phyloP scores from a whole-genome alignment of 2,329 filamentous ascomycete genomes.

The Penicillium sp. region DNA sequence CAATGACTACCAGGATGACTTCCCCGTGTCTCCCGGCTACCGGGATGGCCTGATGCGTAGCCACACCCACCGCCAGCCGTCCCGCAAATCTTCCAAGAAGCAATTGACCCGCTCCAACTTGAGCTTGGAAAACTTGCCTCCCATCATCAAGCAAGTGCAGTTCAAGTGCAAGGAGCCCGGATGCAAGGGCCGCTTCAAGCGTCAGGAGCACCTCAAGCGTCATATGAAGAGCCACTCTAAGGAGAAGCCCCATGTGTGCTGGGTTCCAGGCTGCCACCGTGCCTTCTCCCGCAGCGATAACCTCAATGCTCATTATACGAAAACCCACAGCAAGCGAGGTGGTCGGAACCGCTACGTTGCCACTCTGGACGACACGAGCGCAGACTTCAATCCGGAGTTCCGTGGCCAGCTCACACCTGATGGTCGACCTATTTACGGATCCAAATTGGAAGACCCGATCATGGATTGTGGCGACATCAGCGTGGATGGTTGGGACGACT shows the following conservation, averaged over 20 bases:
- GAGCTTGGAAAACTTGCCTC: slow-evolving; percentile 37
- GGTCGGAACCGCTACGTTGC: slow-evolving; percentile 49
- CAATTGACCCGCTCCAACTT: slow-evolving; percentile 29
- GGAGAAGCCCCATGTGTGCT: slow-evolving; percentile 45
- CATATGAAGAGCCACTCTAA: slow-evolving; percentile 51
- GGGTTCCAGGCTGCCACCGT: slow-evolving; percentile 44
- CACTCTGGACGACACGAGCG: slow-evolving; percentile 44
- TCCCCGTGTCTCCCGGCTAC: slow-evolving; percentile 35
- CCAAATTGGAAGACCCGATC: slow-evolving; percentile 36
- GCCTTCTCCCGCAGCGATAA: slow-evolving; percentile 48
- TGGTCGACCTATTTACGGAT: slow-evolving; percentile 42
- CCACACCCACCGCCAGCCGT: slow-evolving; percentile 29
- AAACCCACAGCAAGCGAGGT: slow-evolving; percentile 48
- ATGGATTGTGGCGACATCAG: slow-evolving; percentile 34
- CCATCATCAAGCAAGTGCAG: slow-evolving; percentile 42
- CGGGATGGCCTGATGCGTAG: slow-evolving; percentile 30
- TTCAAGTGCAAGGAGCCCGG: slow-evolving; percentile 45
- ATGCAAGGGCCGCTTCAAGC: slow-evolving; percentile 48
- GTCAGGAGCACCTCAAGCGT: slow-evolving; percentile 51
- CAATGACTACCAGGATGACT: slow-evolving; percentile 38
- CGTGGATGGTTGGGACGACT: slow-evolving; percentile 37
- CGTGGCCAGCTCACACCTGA: slow-evolving; percentile 44
- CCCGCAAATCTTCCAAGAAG: slow-evolving; percentile 39
- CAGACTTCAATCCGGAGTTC: slow-evolving; percentile 46
- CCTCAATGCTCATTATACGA: slow-evolving; percentile 47